A percentile compares a stretch with the other conserved stretches of the same genome.
Conservation (phyloP, 2,329 filamentous ascomycete species). For the Cryphonectria parasitica region DNA sequence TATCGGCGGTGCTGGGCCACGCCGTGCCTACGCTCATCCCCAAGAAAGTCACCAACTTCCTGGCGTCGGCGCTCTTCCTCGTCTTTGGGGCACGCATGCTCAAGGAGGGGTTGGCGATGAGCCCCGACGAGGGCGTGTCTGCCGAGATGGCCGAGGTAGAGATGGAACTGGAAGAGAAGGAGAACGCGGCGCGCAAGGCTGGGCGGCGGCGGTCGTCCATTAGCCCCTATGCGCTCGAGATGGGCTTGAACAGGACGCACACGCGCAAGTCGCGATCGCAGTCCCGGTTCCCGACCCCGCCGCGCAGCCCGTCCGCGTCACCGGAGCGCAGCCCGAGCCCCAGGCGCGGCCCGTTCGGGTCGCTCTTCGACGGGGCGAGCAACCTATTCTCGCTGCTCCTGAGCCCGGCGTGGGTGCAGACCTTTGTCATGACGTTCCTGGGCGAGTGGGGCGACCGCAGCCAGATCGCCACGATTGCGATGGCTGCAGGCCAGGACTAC, state of each 20-base stretch:
- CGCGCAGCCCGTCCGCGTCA: conserved; percentile 79
- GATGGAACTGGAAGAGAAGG: conserved; percentile 89
- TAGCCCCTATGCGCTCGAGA: conserved; percentile 78
- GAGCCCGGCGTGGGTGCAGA: conserved; percentile 97
- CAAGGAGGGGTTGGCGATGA: conserved; percentile 86
- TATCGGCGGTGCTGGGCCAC: conserved; percentile 91
- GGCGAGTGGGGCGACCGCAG: conserved; percentile 98
- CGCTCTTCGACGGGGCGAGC: conserved; percentile 66
- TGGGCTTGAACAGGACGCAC: conserved; percentile 65
- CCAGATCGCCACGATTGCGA: conserved; percentile 97
- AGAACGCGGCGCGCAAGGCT: conserved; percentile 72
- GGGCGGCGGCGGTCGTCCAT: conserved; percentile 69
- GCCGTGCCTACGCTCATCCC: conserved; percentile 88
- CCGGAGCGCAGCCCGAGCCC: conserved; percentile 65
- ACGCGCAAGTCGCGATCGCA: conserved; percentile 71
- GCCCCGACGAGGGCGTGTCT: conserved; percentile 85
- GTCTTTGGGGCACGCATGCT: conserved; percentile 86
- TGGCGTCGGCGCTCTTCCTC: conserved; percentile 84
- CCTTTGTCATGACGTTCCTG: conserved; percentile 98
- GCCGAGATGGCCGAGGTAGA: conserved; percentile 99
- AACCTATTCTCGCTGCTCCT: conserved; percentile 88
- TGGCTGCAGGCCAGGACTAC: conserved; percentile 97
- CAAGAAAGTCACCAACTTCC: conserved; percentile 86
- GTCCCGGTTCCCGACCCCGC: conserved; percentile 77
- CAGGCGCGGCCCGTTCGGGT: conserved; percentile 43